Evolutionary conservation across 2,329 filamentous ascomycete genomes (phyloP).

Genomic region (Beauveria sp.): DNA sequence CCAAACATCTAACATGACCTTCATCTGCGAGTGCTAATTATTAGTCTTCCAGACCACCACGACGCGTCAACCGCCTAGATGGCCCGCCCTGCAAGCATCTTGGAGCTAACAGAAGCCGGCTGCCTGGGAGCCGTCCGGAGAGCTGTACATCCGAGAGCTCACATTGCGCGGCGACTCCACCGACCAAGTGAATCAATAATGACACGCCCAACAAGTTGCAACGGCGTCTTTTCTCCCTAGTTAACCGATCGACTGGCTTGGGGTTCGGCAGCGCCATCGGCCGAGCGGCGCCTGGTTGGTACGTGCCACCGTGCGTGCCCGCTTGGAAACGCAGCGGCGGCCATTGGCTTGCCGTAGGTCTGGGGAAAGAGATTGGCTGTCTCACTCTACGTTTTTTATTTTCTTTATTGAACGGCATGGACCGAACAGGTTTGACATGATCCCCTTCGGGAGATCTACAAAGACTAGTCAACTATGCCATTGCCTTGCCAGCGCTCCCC

Average conservation of each 20-base stretch:
- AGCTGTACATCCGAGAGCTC: background rate
- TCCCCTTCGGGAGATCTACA: background rate
- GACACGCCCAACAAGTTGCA: background rate
- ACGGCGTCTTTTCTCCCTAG: background rate
- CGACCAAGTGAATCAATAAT: background rate
- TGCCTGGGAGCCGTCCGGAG: constrained; percentile 6
- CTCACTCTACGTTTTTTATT: background rate
- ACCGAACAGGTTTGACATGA: background rate
- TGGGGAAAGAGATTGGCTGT: constrained; percentile 3
- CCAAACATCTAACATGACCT: background rate
- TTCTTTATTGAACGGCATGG: background rate
- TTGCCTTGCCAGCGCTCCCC: too few species aligned
- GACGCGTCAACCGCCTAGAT: background rate
- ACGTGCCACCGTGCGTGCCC: too few species aligned
- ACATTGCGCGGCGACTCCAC: background rate
- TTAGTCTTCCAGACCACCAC: too few species aligned
- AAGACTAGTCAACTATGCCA: too few species aligned
- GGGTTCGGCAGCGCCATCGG: background rate
- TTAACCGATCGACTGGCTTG: background rate
- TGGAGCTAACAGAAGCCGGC: background rate
- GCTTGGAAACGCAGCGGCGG: background rate
- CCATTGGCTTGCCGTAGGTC: background rate
- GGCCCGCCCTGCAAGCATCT: background rate
- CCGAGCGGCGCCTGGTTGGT: background rate
- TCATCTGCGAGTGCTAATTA: background rate